Evolutionary conservation across 768 basidiomycete species (phyloP), one percentile per base, ranked within the genome.

Genomic region (Pleurotus eryngii): DNA sequence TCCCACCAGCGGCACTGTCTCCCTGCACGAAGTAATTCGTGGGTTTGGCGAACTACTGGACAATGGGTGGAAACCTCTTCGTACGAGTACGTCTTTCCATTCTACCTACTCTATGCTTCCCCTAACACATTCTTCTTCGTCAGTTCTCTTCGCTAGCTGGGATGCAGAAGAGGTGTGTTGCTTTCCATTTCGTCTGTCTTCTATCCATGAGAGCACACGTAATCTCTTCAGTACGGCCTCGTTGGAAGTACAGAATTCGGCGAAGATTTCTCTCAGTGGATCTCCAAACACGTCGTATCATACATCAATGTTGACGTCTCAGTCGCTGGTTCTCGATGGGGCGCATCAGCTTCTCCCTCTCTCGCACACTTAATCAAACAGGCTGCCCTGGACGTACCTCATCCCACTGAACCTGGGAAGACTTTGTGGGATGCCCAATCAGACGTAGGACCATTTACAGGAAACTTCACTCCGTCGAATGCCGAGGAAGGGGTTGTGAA

Each of bases 201-300:
- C 30, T 59, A 62, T 24, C 61, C 60, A 49, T 59, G 61, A 22
- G 45, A 59, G 54, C 30, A 53, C n/a, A 48, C 59, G 40, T 59
- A 39, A 15, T 30, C 49, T 55, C 30, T 15, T 12, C 50, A 81
- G 77, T 78, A 78, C 49, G 90, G 90, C 22, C 78, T 93, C 42
- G 68, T 92, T 38, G 95, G 95, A 24, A 90, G 87, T 64, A 95
- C 92, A 3, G 96, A 98, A 71, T 96, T 89, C 82, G 93, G 86
- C 2, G 96, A 98, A 69, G 96, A 98, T 67, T 98, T 96, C 65
- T 67, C 84, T 0, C 78, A 82, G 14, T 96, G 89, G 85, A 83
- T 98, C 39, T 78, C 81, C 40, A 75, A 87, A 35, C 82, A 95
- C 60, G 89, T 87, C 45, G 93, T 91, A 14, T 81, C 90, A 12